Evolutionary conservation across 108 stramenopile species (phyloP).

Genomic region (Nitzschia palea): DNA sequence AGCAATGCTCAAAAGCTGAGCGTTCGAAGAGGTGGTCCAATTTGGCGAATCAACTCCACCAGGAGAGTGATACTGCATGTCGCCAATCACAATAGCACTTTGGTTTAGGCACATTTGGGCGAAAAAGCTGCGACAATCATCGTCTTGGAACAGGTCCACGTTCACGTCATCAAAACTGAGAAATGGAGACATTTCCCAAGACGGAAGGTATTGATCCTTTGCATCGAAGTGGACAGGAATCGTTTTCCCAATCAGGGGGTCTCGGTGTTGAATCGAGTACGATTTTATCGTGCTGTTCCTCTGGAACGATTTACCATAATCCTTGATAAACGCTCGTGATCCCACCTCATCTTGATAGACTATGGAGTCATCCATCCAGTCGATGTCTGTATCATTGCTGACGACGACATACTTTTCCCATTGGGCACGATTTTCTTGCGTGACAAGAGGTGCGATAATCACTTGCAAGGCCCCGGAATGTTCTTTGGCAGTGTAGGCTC

Average conservation of each 20-base stretch:
- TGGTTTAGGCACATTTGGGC: not conserved
- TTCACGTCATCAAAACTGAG: slow-evolving; percentile 12
- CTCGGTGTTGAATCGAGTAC: not conserved
- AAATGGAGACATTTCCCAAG: slow-evolving; percentile 20
- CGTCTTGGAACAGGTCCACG: not conserved
- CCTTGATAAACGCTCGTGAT: not conserved
- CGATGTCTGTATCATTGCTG: slow-evolving; percentile 8
- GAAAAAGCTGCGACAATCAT: not conserved
- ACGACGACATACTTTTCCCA: slow-evolving; percentile 25
- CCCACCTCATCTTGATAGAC: slow-evolving; percentile 4
- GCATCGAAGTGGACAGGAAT: not conserved
- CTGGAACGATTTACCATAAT: not conserved
- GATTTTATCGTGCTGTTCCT: not conserved
- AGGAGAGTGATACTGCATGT: not conserved
- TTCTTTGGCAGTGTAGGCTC: slow-evolving; percentile 1
- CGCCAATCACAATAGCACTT: slow-evolving; percentile 7
- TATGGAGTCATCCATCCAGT: slow-evolving; percentile 9
- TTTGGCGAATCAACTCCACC: slow-evolving; percentile 7
- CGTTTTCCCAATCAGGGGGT: not conserved
- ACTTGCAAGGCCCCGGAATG: slow-evolving; percentile 9
- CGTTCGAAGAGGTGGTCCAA: not conserved
- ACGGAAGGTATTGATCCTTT: not conserved
- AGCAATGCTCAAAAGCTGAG: slow-evolving; percentile 2
- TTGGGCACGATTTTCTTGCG: not conserved
- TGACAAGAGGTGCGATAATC: slow-evolving; percentile 8